Percentiles rank a stretch among this genome's conserved stretches.
Evolutionary conservation across 192 early-diverging fungal species (phyloP).

Genomic region (Coemansia sp.): DNA sequence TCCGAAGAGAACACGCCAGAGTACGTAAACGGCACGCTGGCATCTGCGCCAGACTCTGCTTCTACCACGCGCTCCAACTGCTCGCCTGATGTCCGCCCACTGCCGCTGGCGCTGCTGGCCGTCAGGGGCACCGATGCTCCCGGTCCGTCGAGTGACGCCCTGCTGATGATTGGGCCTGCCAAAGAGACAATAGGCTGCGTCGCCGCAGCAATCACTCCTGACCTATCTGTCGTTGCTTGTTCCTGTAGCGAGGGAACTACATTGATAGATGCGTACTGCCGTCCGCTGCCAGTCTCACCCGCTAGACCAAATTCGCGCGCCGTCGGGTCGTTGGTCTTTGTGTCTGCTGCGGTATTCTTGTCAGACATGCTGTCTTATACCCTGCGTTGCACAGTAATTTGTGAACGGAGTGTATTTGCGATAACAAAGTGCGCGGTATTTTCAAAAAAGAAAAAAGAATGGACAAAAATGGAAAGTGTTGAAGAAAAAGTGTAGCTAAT

Average conservation of each 20-base stretch:
- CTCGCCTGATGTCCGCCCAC: conserved; percentile 3
- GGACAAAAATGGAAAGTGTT: not conserved
- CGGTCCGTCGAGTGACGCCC: conserved; percentile 10
- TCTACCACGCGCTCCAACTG: conserved; percentile 8
- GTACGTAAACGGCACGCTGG: conserved; percentile 44
- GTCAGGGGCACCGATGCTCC: conserved; percentile 14
- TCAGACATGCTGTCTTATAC: not conserved
- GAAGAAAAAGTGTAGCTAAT: not conserved
- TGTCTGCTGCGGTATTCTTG: not conserved
- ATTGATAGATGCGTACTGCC: conserved; percentile 39
- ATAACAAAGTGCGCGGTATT: not conserved
- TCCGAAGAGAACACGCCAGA: conserved; percentile 45
- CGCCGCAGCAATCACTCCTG: conserved; percentile 17
- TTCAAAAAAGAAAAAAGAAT: not conserved
- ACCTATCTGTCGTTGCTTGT: conserved; percentile 2
- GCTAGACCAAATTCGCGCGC: not conserved
- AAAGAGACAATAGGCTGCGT: conserved; percentile 13
- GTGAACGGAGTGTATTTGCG: too few relatives aligned
- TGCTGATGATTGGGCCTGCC: conserved; percentile 14
- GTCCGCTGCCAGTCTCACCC: not conserved
- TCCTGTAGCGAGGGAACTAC: conserved; percentile 23
- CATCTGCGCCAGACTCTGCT: conserved; percentile 7
- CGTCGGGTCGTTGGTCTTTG: not conserved
- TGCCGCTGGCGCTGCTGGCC: not conserved
- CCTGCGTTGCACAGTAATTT: too few relatives aligned